These are phyloP conservation scores for Laburnicola sp. DNA, from an alignment of 2,329 filamentous ascomycete genomes.

Conservation along the genomic window DNA sequence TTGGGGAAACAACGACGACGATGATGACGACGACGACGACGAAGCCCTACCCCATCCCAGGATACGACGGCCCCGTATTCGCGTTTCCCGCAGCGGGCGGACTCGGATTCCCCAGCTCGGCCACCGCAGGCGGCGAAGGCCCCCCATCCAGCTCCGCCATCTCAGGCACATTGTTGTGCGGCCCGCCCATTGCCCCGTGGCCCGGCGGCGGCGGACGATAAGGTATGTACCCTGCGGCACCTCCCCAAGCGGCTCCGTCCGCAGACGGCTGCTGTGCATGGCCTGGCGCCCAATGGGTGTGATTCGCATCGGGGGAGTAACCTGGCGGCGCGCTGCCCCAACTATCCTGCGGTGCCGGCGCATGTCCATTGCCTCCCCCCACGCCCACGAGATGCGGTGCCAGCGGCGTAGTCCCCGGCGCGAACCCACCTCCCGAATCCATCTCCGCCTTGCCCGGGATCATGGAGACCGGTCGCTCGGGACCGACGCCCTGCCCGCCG, in stretches of 20 bases:
- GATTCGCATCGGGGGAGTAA: constrained; percentile 31
- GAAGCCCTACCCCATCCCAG: too few relatives aligned
- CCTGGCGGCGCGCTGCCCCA: constrained; percentile 37
- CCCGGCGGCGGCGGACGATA: constrained; percentile 28
- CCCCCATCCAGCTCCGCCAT: constrained; percentile 14
- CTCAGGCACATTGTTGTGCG: constrained; percentile 15
- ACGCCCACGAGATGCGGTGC: constrained; percentile 37
- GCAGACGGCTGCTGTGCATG: constrained; percentile 19
- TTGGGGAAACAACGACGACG: too few relatives aligned
- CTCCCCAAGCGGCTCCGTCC: constrained; percentile 11
- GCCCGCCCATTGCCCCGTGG: background rate
- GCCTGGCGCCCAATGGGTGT: constrained; percentile 10
- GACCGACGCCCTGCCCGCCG: constrained; percentile 29
- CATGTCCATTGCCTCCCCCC: constrained; percentile 32
- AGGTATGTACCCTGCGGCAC: constrained; percentile 25
- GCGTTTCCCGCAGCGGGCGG: background rate
- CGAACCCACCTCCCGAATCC: constrained; percentile 32
- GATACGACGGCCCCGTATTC: too few relatives aligned
- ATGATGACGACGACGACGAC: too few relatives aligned
- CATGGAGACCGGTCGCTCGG: constrained; percentile 30
- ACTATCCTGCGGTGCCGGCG: constrained; percentile 10
- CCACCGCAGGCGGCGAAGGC: constrained; percentile 23
- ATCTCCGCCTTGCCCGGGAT: constrained; percentile 38
- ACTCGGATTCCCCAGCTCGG: constrained; percentile 16
- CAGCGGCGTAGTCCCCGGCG: constrained; percentile 27